Evolutionary conservation across 192 early-diverging fungal species (phyloP).

Genomic region (Linnemannia schmuckeri): DNA sequence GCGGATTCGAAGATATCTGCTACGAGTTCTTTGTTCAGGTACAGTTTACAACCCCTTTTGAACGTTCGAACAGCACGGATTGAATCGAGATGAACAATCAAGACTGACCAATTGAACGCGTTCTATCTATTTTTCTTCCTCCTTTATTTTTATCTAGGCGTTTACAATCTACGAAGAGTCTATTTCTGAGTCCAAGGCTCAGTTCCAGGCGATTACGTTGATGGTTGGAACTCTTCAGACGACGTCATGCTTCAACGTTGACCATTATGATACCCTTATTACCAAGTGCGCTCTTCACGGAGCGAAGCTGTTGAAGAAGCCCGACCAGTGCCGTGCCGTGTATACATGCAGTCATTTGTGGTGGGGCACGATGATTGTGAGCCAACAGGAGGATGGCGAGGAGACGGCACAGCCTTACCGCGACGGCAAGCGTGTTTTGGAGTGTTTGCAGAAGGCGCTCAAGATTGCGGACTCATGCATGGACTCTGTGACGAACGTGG

Average conservation of each 20-base stretch:
- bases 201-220: slow-evolving; percentile 90
- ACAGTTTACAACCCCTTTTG: slow-evolving; percentile 1
- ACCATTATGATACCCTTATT: slow-evolving; percentile 96
- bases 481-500: slow-evolving; percentile 90
- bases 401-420: slow-evolving; percentile 78
- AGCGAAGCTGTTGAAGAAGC: slow-evolving; percentile 90
- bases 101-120: background rate
- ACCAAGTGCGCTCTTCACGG: slow-evolving; percentile 93
- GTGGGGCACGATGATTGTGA: slow-evolving; percentile 80
- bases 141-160: slow-evolving; percentile 64
- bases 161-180: slow-evolving; percentile 98
- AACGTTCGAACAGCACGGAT: background rate
- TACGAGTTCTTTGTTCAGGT: slow-evolving; percentile 97
- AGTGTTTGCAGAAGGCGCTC: slow-evolving; percentile 93
- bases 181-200: slow-evolving; percentile 92
- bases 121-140: background rate
- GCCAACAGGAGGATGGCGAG: slow-evolving; percentile 63
- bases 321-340: slow-evolving; percentile 93
- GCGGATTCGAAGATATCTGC: slow-evolving; percentile 90
- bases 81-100: background rate
- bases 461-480: slow-evolving; percentile 95
- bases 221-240: slow-evolving; percentile 90
- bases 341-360: slow-evolving; percentile 91
- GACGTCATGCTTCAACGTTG: slow-evolving; percentile 84
- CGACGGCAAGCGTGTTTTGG: slow-evolving; percentile 91